phyloP scores from a whole-genome alignment of 148 eudicot genomes.

The Cornus suecica region DNA sequence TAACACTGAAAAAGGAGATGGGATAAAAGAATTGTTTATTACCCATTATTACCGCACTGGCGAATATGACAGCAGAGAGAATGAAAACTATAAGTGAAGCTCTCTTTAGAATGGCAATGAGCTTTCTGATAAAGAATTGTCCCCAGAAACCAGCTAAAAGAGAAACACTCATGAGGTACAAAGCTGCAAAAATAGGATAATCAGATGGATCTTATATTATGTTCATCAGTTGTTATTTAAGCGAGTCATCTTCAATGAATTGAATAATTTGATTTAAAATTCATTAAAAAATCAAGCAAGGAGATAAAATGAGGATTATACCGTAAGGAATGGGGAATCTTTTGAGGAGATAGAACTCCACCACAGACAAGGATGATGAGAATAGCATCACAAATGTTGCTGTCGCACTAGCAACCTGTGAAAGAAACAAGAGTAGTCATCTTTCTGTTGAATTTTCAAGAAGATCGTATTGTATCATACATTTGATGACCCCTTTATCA shows the following conservation, averaged over 20 bases:
- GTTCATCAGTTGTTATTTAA: background rate
- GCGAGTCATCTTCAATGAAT: background rate
- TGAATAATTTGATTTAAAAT: background rate
- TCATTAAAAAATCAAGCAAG: background rate
- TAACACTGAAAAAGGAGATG: background rate
- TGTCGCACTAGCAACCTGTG: conserved; percentile 92
- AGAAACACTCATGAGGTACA: conserved; percentile 72
- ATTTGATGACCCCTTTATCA: background rate
- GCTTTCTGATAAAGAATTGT: conserved; percentile 77
- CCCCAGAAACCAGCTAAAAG: conserved; percentile 97
- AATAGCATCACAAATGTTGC: conserved; percentile 98
- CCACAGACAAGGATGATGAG: conserved; percentile 92
- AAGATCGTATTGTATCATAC: background rate
- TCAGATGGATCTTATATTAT: background rate
- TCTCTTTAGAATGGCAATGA: conserved; percentile 62
- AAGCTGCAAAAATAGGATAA: conserved; percentile 48
- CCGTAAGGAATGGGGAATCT: conserved; percentile 87
- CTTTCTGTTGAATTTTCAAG: background rate
- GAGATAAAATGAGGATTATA: conserved; percentile 13
- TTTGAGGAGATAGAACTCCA: conserved; percentile 87
- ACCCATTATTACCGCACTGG: conserved; percentile 98
- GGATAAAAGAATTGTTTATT: conserved; percentile 6
- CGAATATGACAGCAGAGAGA: conserved; percentile 84
- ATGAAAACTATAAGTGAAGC: conserved; percentile 91
- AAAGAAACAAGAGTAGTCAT: background rate